Evolutionary conservation across 2,329 filamentous ascomycete species (phyloP).

Genomic region (Scytalidium sp.): DNA sequence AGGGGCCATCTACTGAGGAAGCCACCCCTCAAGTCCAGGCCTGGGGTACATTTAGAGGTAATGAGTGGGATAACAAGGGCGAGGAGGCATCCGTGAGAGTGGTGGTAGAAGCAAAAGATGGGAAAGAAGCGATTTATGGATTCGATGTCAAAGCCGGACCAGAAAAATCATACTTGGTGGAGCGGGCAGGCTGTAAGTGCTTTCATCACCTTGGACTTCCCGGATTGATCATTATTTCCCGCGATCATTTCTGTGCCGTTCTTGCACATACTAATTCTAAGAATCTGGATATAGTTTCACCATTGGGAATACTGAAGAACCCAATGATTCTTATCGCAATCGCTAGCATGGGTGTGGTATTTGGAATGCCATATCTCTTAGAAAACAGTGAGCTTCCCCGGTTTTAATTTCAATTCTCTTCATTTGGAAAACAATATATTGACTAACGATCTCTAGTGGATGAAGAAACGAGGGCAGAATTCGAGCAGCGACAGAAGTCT

Average conservation of each 20-base stretch:
- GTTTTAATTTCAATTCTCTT: background rate
- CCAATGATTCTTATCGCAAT: constrained; percentile 95
- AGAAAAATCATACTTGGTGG: constrained; percentile 72
- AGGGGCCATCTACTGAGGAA: constrained; percentile 20
- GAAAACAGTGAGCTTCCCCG: constrained; percentile 75
- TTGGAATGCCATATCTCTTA: constrained; percentile 93
- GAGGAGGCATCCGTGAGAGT: constrained; percentile 46
- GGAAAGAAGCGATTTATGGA: constrained; percentile 22
- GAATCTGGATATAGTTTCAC: constrained; percentile 56
- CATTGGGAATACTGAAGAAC: constrained; percentile 83
- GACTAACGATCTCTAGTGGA: constrained; percentile 66
- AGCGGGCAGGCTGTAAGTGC: constrained; percentile 70
- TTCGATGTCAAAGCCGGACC: constrained; percentile 46
- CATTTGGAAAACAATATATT: constrained; percentile 2
- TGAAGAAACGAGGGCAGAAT: constrained; percentile 90
- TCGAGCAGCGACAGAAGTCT: constrained; percentile 83
- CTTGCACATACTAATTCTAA: background rate
- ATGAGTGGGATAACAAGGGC: constrained; percentile 86
- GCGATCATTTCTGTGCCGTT: background rate
- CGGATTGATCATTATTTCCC: background rate
- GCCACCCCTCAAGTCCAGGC: constrained; percentile 50
- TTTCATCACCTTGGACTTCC: background rate
- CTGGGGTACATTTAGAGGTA: constrained; percentile 85
- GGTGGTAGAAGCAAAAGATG: constrained; percentile 32
- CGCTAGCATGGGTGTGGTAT: constrained; percentile 76